Evolutionary conservation across 768 basidiomycete genomes (phyloP).

Genomic region (Tricholoma flavovirens): DNA sequence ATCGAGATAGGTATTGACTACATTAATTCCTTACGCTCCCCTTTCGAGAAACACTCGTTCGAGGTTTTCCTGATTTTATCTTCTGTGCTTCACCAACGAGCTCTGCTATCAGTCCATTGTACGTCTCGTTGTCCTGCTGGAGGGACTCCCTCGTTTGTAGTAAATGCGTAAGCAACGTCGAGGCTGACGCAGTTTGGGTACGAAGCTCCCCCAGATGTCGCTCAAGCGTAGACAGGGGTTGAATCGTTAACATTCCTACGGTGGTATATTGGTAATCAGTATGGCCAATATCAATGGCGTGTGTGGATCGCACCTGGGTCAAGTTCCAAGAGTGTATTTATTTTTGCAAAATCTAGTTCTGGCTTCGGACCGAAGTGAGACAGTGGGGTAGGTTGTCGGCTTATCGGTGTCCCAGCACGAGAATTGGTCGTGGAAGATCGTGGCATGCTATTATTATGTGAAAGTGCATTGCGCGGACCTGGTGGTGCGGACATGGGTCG

Average conservation of each 20-base stretch:
- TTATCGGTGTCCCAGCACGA: constrained; percentile 47
- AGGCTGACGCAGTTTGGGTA: constrained; percentile 68
- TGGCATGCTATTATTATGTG: constrained; percentile 25
- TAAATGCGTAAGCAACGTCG: constrained; percentile 71
- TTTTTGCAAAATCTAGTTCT: constrained; percentile 59
- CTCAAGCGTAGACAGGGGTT: constrained; percentile 65
- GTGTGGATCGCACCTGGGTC: constrained; percentile 49
- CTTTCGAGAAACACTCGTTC: constrained; percentile 35
- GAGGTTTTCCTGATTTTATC: constrained; percentile 60
- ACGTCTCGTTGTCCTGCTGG: constrained; percentile 85
- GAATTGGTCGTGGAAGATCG: constrained; percentile 38
- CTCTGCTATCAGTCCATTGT: constrained; percentile 87
- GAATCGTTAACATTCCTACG: constrained; percentile 64
- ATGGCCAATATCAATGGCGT: neutral
- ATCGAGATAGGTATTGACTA: too few species aligned
- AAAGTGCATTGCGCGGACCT: constrained; percentile 39
- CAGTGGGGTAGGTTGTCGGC: constrained; percentile 26
- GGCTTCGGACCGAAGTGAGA: constrained; percentile 71
- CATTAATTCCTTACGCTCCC: constrained; percentile 39
- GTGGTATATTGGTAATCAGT: neutral
- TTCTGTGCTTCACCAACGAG: constrained; percentile 90
- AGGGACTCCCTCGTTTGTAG: constrained; percentile 76
- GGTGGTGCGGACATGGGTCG: constrained; percentile 80
- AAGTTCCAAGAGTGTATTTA: constrained; percentile 59
- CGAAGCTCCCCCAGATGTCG: constrained; percentile 62